Base-by-base conservation (phyloP, 306 rosid genomes). In the Delonix regia region DNA sequence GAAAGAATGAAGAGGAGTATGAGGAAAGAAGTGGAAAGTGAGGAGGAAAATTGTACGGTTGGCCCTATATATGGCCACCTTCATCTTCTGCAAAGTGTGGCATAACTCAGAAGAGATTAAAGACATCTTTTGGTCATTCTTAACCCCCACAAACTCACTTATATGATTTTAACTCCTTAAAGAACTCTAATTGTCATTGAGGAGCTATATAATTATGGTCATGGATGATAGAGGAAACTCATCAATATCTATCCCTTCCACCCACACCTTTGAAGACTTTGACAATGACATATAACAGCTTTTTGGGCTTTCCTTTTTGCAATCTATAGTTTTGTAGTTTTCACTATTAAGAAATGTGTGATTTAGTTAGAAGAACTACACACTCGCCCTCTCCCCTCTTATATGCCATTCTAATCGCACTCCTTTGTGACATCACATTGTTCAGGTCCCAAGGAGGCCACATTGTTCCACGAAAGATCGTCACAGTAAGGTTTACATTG, bases 221-320 rank as follows among this genome's bases (percentile, higher is more conserved):
- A 78, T 89, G 79, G 83, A 66, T 82, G 79, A 78, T 80, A 80
- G 81, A 78, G 80, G 83, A 67, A 64, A 66, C 70, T 80, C n/a
- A 83, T 83, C 86, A 80, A 86, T 69, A 39, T 60, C 85, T 77
- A 73, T 77, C 76, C 66, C 91, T 81, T 82, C 75, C 81, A 70
- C 83, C 86, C 87, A 86, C 83, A 61, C 69, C 82, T 87, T 91
- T 77, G 67, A 88, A 85, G 83, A 60, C 87, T 65, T 70, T 85
- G 91, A 89, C 80, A 86, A 85, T 89, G 91, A 89, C 90, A 88
- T 86, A 81, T 71, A 89, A 83, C 89, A 82, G 85, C 86, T 78
- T 91, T 87, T 82, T n/a, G 76, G 30, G 75, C 39, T 69, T 82
- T 79, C 66, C 22, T 33, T 38, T 51, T 76, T 78, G 45, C 76